Evolutionary conservation across 1,284 basidiomycete species (phyloP).

Genomic region (Ceratorhiza oryzae-sativae): DNA sequence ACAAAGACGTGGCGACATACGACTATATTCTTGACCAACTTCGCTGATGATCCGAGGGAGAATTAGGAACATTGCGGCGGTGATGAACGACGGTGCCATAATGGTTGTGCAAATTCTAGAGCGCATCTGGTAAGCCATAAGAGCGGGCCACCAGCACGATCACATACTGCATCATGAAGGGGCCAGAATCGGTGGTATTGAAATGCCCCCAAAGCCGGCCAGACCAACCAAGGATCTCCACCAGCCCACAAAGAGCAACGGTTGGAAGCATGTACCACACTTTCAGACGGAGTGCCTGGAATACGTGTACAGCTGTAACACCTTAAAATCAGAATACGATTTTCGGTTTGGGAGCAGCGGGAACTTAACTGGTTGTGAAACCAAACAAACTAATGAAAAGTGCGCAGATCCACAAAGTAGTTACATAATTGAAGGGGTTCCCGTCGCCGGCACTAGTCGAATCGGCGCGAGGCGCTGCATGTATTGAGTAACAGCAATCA

Average conservation of each 20-base stretch:
- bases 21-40: conserved; percentile 50
- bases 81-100: conserved; percentile 40
- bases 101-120: conserved; percentile 38
- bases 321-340: neutral
- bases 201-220: conserved; percentile 31
- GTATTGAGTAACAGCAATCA: neutral
- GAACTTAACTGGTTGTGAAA: conserved; percentile 28
- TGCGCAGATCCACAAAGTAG: conserved; percentile 36
- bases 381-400: conserved; percentile 40
- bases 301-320: conserved; percentile 49
- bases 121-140: neutral
- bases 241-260: conserved; percentile 45
- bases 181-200: neutral
- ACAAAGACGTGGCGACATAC: conserved; percentile 47
- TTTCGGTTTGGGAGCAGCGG: neutral
- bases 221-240: conserved; percentile 45
- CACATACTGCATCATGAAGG: conserved; percentile 39
- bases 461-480: neutral
- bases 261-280: conserved; percentile 47
- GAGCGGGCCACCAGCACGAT: neutral
- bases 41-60: conserved; percentile 50
- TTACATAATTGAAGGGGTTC: conserved; percentile 35
- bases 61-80: conserved; percentile 45
- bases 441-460: neutral
- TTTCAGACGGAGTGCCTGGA: conserved; percentile 44